Percentiles rank a stretch among this genome's conserved stretches.
Conservation (phyloP, 331 rosid species). For the Malus hybrid region DNA sequence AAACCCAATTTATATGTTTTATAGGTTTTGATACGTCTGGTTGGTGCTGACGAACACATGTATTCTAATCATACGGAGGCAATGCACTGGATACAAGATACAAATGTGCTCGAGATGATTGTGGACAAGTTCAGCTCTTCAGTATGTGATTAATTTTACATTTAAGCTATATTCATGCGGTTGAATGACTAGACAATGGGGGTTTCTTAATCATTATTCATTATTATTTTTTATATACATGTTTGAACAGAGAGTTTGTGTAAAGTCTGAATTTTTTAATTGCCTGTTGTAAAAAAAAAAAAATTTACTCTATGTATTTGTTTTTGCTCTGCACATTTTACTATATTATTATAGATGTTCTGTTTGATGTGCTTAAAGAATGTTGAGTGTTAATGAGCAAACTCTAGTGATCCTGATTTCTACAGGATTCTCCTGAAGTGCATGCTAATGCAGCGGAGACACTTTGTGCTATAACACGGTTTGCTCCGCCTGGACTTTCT, state of each 20-base stretch:
- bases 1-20: background rate
- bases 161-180: background rate
- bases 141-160: conserved; percentile 43
- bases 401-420: conserved; percentile 15
- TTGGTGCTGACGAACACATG: conserved; percentile 97
- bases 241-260: background rate
- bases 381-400: background rate
- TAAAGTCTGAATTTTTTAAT: background rate
- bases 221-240: background rate
- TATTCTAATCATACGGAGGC: conserved; percentile 68
- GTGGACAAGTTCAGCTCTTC: conserved; percentile 92
- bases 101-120: conserved; percentile 91
- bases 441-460: conserved; percentile 97
- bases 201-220: background rate
- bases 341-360: background rate
- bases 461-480: conserved; percentile 87
- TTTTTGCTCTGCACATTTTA: background rate
- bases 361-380: background rate
- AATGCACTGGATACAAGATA: conserved; percentile 91
- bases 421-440: conserved; percentile 92
- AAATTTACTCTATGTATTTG: background rate
- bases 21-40: conserved; percentile 89
- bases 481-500: conserved; percentile 94
- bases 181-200: background rate
- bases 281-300: background rate